Evolutionary conservation across 495 filamentous ascomycete genomes (phyloP).

Genomic region (Lophiotrema nucula): DNA sequence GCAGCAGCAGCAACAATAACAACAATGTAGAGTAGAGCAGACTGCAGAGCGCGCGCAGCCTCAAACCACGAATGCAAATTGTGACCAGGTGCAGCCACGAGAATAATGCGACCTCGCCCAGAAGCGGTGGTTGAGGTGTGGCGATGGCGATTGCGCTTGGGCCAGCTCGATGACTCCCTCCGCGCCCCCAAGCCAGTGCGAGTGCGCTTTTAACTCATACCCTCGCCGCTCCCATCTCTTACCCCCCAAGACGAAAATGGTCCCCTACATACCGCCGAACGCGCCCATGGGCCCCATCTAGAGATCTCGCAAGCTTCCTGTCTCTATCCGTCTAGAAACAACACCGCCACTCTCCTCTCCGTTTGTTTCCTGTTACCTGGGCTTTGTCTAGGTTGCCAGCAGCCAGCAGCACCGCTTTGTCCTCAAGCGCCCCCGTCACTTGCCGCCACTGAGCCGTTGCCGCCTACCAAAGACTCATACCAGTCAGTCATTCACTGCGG

Average conservation of each 20-base stretch:
- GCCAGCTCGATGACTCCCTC: no score
- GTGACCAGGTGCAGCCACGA: no score
- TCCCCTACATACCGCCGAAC: conserved; percentile 22
- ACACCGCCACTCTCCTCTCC: conserved; percentile 12
- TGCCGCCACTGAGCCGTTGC: conserved; percentile 25
- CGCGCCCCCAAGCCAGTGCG: no score
- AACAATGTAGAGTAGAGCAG: no score
- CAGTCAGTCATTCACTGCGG: conserved; percentile 15
- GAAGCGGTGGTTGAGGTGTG: not conserved
- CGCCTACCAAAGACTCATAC: conserved; percentile 29
- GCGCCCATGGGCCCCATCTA: conserved; percentile 23
- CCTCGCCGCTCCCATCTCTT: not conserved
- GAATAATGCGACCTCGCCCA: no score
- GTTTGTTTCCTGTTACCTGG: conserved; percentile 14
- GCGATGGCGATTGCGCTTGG: no score
- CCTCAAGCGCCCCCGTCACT: conserved; percentile 17
- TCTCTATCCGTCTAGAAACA: conserved; percentile 11
- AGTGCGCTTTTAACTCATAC: no score
- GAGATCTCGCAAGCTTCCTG: conserved; percentile 3
- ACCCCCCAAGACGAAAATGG: conserved; percentile 19
- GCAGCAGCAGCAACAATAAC: no score
- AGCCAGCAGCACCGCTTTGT: conserved; percentile 32
- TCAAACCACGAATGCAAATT: no score
- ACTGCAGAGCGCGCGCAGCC: no score
- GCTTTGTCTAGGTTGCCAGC: conserved; percentile 7